Evolutionary conservation across 192 early-diverging fungal species (phyloP), one percentile per base, ranked within the genome.

Genomic region (Podila verticillata): DNA sequence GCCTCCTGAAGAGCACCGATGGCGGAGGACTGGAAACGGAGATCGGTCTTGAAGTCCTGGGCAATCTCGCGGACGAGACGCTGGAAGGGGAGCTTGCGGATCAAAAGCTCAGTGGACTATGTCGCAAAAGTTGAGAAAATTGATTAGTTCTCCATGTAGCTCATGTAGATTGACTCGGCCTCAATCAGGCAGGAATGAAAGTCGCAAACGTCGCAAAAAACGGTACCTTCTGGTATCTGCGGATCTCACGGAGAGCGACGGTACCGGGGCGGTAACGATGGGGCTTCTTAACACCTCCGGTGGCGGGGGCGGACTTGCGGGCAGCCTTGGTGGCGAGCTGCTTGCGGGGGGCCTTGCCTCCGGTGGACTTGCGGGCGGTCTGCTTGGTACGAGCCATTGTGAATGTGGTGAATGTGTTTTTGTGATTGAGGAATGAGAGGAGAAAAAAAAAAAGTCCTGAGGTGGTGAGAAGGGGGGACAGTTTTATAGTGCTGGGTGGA

Each of bases 1-100:
- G 75, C 75, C 70, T 79, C 75, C 75, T 79, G 75, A 29, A 79
- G 75, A 35, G 75, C 75, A 72, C 96, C 97, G 72, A 99, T 98
- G 80, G 98, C 98, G 59, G 96, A 97, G 68, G 95, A 96, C 91
- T 98, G 97, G 95, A 98, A 98, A 73, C 97, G 96, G 57, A 99
- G 88, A 82, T 98, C 97, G 47, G 98, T 98, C 91, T 99, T 98
- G 89, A 97, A 98, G 86, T 99, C 97, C 88, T 99, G 98, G 64
- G 97, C 96, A 73, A 99, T 99, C 88, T 99, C 98, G 85, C 97
- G 93, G 29, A 99, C 97, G 56, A 99, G 92, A 79, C 95, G 93
- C 89, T 95, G 94, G 93, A 96, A 97, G 61, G 94, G 96, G 60
- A 93, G 87, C 88, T 97, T 95, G 86, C 95, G 93, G 84, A 96